Evolutionary conservation across 2,329 filamentous ascomycete genomes (phyloP).

Genomic region (Fusarium torreyae): DNA sequence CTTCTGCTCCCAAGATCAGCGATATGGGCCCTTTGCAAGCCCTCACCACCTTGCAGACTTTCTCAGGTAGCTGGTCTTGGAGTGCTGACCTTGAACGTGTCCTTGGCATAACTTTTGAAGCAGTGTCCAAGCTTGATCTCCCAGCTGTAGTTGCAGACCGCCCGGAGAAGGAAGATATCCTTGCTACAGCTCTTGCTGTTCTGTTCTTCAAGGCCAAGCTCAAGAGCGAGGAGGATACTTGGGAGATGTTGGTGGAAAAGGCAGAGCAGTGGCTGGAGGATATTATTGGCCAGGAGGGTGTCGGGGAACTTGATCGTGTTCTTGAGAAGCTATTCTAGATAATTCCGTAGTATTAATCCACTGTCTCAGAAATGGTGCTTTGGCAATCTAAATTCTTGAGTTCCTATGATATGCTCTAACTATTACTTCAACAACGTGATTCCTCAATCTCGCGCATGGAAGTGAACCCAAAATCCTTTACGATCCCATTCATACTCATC

Average conservation of each 20-base stretch:
- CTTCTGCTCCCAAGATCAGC: neutral
- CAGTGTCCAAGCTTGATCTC: constrained; percentile 17
- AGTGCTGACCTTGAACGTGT: constrained; percentile 47
- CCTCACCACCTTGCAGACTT: constrained; percentile 68
- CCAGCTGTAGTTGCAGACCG: constrained; percentile 3
- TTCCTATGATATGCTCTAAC: too few species aligned
- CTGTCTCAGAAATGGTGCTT: neutral
- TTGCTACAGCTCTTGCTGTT: constrained; percentile 53
- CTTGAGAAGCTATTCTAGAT: constrained; percentile 40
- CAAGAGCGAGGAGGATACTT: constrained; percentile 65
- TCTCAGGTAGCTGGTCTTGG: constrained; percentile 54
- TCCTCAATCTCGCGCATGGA: too few species aligned
- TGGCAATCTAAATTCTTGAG: neutral
- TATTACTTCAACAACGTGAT: too few species aligned
- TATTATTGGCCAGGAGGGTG: constrained; percentile 25
- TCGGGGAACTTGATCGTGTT: constrained; percentile 33
- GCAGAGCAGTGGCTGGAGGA: constrained; percentile 65
- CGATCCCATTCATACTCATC: too few species aligned
- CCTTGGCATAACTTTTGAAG: constrained; percentile 41
- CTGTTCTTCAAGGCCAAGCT: constrained; percentile 62
- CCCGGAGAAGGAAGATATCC: constrained; percentile 22
- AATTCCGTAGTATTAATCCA: neutral
- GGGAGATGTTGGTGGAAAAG: constrained; percentile 76
- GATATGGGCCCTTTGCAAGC: constrained; percentile 38
- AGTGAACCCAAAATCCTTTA: too few species aligned